Evolutionary conservation across 805 yeast genomes (phyloP).

Genomic region (Candida silvicultrix): DNA sequence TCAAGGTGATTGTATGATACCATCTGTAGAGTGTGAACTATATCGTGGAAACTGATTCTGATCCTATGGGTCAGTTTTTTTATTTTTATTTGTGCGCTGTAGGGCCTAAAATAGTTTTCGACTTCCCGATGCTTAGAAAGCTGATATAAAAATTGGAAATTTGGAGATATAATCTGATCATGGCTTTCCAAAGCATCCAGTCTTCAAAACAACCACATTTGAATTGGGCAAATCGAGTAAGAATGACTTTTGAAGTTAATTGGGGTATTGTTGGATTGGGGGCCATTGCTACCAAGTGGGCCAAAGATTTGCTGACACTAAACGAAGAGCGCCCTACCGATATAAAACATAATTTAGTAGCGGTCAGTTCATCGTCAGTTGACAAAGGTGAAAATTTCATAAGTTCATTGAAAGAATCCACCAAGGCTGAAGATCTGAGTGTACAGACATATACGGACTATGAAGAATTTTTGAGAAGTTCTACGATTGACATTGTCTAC

Average conservation of each 20-base stretch:
- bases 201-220: too few species aligned
- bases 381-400: not conserved
- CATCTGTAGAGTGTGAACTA: too few species aligned
- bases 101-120: too few species aligned
- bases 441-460: slow-evolving; percentile 24
- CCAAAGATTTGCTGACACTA: not conserved
- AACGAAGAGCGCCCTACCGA: not conserved
- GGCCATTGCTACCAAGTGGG: slow-evolving; percentile 1
- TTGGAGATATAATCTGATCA: too few species aligned
- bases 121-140: too few species aligned
- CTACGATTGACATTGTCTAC: slow-evolving; percentile 42
- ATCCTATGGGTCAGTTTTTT: too few species aligned
- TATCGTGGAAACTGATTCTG: too few species aligned
- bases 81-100: too few species aligned
- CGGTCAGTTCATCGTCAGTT: not conserved
- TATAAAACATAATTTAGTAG: slow-evolving; percentile 1
- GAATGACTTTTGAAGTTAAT: not conserved
- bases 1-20: too few species aligned
- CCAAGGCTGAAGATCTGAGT: not conserved
- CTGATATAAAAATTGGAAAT: too few species aligned
- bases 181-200: too few species aligned
- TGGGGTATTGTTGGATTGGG: slow-evolving; percentile 4
- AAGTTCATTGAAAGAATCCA: not conserved
- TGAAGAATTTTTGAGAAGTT: slow-evolving; percentile 36
- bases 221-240: too few species aligned